phyloP scores from a whole-genome alignment of 2,329 filamentous ascomycete genomes.

The Trichocomaceae sp. region DNA sequence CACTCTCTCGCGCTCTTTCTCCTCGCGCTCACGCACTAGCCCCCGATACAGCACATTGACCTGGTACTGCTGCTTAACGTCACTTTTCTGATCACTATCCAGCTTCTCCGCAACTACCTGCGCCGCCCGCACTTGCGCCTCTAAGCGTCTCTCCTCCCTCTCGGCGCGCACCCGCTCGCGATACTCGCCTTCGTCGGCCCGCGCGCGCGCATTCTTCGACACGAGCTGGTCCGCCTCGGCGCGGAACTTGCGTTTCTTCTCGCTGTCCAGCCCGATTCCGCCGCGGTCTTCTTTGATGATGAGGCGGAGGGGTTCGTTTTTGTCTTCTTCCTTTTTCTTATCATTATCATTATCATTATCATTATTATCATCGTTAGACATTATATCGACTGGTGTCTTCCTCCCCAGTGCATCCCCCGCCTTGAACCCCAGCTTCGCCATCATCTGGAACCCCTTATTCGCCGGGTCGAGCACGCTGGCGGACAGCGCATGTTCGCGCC shows the following conservation, averaged over 20 bases:
- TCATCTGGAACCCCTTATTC: constrained; percentile 91
- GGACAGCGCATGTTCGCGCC: constrained; percentile 68
- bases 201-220: constrained; percentile 49
- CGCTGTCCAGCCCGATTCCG: constrained; percentile 76
- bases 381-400: no score
- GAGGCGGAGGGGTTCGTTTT: constrained; percentile 72
- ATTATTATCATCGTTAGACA: neutral
- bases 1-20: constrained; percentile 42
- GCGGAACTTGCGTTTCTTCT: constrained; percentile 68
- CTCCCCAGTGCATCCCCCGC: constrained; percentile 67
- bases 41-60: constrained; percentile 76
- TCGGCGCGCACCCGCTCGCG: constrained; percentile 65
- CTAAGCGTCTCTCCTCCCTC: constrained; percentile 59
- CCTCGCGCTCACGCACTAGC: constrained; percentile 61
- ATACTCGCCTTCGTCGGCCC: constrained; percentile 64
- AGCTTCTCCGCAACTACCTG: constrained; percentile 78
- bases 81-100: constrained; percentile 48
- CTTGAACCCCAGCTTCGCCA: constrained; percentile 91
- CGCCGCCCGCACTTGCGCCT: constrained; percentile 66
- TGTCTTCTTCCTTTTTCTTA: neutral
- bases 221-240: constrained; percentile 52
- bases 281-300: constrained; percentile 70
- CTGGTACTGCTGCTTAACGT: constrained; percentile 52
- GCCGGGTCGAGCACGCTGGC: constrained; percentile 64
- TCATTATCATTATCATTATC: constrained; percentile 11